These are phyloP conservation scores for Fereydounia khargensis DNA, from an alignment of 1,284 basidiomycete genomes.

Conservation along the genomic window DNA sequence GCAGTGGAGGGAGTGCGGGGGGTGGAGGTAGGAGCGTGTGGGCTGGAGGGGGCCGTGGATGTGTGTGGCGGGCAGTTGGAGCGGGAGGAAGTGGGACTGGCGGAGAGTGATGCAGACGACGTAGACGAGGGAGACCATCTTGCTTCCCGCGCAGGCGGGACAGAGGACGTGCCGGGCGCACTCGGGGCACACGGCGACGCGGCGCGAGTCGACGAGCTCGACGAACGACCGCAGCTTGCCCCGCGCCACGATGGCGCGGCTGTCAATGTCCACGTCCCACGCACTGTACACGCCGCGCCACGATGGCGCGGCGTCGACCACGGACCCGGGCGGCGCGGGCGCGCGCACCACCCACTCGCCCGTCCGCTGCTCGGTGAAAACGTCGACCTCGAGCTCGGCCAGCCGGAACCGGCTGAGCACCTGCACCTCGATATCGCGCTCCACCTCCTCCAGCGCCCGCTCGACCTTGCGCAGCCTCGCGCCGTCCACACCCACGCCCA, in stretches of 20 bases:
- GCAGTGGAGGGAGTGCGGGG: slow-evolving; percentile 66
- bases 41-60: slow-evolving; percentile 12
- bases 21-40: slow-evolving; percentile 67
- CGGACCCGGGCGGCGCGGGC: not conserved
- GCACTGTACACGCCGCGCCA: not conserved
- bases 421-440: slow-evolving; percentile 22
- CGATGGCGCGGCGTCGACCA: not conserved
- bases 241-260: slow-evolving; percentile 20
- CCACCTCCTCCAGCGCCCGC: slow-evolving; percentile 17
- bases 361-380: slow-evolving; percentile 29
- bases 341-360: slow-evolving; percentile 7
- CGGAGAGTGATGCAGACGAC: slow-evolving; percentile 30
- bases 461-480: slow-evolving; percentile 22
- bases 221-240: slow-evolving; percentile 34
- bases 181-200: not conserved
- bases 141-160: slow-evolving; percentile 10
- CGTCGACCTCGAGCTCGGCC: slow-evolving; percentile 19
- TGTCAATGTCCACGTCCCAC: slow-evolving; percentile 30
- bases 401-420: slow-evolving; percentile 25
- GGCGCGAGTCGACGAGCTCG: slow-evolving; percentile 25
- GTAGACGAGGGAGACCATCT: slow-evolving; percentile 16
- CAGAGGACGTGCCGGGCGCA: slow-evolving; percentile 9
- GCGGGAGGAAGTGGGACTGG: slow-evolving; percentile 19
- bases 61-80: slow-evolving; percentile 15
- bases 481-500: no score